Base-by-base conservation (phyloP, 768 basidiomycete genomes). In the Kwoniella heveanensis region DNA sequence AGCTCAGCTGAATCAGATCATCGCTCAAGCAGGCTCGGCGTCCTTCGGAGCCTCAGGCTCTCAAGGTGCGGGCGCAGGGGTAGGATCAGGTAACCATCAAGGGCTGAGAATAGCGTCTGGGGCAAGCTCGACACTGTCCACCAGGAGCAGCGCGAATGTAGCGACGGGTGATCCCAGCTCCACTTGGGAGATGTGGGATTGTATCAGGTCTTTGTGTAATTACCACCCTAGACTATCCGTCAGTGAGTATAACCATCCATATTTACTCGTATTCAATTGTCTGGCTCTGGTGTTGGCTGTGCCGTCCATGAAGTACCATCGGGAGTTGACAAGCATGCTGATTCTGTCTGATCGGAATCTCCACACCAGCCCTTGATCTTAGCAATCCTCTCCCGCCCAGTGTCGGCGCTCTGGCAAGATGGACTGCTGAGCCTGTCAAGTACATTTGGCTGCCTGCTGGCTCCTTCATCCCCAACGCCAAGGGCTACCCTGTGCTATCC, bases 111-210 rank as follows among this genome's bases (percentile, higher is more conserved):
- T 66, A 47, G 54, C 54, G 8, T 61, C 65, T 12, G 60, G 60
- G 1, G 60, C 72, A 1, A 71, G 72, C 39, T 70, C 69, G 24
- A 67, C 65, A 8, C 57, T 68, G 51, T 60, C 62, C 19, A 55
- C 65, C 5, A 62, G 62, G 36, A 66, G 62, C 8, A 30, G 54
- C 13, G 72, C 66, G 1, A 64, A 54, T 27, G 55, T 21, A 29
- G 64, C 60, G 32, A 56, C 57, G 21, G 79, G 78, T 8, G 81
- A 81, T 66, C 73, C 72, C 24, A 74, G 73, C 52, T 75, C 78
- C 9, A 91, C 90, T 0, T 99, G 96, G 95, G 96, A 98, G 78
- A 95, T 94, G 87, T 99, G 96, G 96, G 96, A 98, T 78, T 85
- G 89, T 51, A 91, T 99, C 62, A 84, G 94, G 64, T 88, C 88